Evolutionary conservation across 129 eudicot species (phyloP).

Genomic region (Calendula officinalis): DNA sequence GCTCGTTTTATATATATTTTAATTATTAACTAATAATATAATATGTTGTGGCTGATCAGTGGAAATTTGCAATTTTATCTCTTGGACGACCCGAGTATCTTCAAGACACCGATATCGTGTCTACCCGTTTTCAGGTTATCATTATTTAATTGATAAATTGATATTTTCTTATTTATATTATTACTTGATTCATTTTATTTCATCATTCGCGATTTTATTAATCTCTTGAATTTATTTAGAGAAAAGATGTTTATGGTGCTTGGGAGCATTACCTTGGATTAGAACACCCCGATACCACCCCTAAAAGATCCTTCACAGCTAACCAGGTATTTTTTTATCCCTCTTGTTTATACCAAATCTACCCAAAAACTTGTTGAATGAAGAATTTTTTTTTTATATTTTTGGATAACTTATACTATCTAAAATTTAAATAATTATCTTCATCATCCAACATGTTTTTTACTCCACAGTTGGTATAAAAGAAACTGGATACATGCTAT

Average conservation of each 20-base stretch:
- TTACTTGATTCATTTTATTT: neutral
- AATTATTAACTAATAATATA: neutral
- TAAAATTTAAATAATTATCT: too few relatives aligned
- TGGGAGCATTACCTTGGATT: slow-evolving; percentile 99
- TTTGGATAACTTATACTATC: too few relatives aligned
- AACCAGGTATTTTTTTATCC: slow-evolving; percentile 55
- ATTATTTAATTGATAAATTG: neutral
- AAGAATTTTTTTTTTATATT: too few relatives aligned
- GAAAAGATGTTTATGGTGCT: slow-evolving; percentile 93
- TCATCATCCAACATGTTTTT: too few relatives aligned
- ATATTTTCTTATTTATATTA: neutral
- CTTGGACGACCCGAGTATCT: slow-evolving; percentile 88
- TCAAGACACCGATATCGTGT: slow-evolving; percentile 73
- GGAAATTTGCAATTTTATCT: slow-evolving; percentile 89
- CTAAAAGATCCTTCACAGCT: slow-evolving; percentile 67
- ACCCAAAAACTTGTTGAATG: too few relatives aligned
- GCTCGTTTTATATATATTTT: neutral
- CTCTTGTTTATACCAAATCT: neutral
- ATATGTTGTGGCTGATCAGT: slow-evolving; percentile 36
- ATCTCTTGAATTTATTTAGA: slow-evolving; percentile 33
- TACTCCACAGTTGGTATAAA: too few relatives aligned
- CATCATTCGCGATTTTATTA: neutral
- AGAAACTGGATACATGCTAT: too few relatives aligned
- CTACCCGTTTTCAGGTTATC: slow-evolving; percentile 81
- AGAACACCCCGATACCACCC: slow-evolving; percentile 86